A percentile compares a stretch with the other conserved stretches of the same genome.
Evolutionary conservation across 192 early-diverging fungal species (phyloP).

Genomic region (Backusella luteola): DNA sequence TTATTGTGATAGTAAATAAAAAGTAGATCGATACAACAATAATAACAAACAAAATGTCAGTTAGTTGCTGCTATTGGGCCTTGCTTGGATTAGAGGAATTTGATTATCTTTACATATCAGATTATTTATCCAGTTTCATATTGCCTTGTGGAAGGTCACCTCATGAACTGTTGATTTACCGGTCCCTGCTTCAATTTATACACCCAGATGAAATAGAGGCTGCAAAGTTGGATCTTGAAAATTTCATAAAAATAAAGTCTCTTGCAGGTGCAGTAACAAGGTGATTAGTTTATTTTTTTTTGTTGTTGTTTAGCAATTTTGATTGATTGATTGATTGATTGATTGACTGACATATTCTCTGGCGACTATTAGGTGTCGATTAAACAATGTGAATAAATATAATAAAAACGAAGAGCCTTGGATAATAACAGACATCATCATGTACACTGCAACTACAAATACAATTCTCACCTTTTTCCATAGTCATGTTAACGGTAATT

Average conservation of each 20-base stretch:
- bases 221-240: constrained; percentile 12
- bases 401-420: neutral
- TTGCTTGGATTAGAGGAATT: constrained; percentile 18
- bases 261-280: constrained; percentile 26
- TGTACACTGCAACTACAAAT: constrained; percentile 20
- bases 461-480: constrained; percentile 24
- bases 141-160: neutral
- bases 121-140: neutral
- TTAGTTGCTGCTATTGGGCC: constrained; percentile 21
- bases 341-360: neutral
- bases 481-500: constrained; percentile 16
- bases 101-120: constrained; percentile 17
- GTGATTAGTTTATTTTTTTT: neutral
- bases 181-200: constrained; percentile 21
- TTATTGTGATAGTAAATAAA: neutral
- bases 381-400: neutral
- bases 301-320: neutral
- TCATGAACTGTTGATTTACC: constrained; percentile 10
- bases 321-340: neutral
- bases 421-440: constrained; percentile 21
- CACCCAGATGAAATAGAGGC: constrained; percentile 21
- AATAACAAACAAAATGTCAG: neutral
- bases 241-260: constrained; percentile 11
- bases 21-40: neutral
- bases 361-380: constrained; percentile 17